Evolutionary conservation across 495 filamentous ascomycete genomes (phyloP).

Genomic region (Chaetomium tenue): DNA sequence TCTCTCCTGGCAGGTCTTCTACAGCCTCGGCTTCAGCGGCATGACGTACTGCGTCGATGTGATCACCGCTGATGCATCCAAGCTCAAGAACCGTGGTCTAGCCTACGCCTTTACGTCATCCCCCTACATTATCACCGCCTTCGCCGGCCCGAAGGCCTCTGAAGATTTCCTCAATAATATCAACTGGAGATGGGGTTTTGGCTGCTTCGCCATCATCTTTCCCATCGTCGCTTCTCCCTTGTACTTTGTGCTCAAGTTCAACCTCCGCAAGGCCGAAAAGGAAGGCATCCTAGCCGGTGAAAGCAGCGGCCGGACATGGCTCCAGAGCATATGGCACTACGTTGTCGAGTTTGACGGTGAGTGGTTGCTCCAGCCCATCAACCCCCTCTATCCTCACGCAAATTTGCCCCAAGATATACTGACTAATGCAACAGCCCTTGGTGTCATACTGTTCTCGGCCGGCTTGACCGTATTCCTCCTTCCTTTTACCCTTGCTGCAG

Average conservation of each 20-base stretch:
- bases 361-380: not conserved
- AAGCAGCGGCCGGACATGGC: conserved; percentile 44
- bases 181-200: conserved; percentile 60
- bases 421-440: conserved; percentile 32
- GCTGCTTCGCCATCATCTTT: conserved; percentile 54
- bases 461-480: conserved; percentile 62
- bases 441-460: conserved; percentile 52
- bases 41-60: conserved; percentile 54
- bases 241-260: conserved; percentile 45
- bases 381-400: not conserved
- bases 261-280: conserved; percentile 52
- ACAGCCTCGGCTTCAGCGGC: conserved; percentile 41
- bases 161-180: conserved; percentile 39
- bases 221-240: conserved; percentile 52
- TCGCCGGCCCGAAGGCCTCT: conserved; percentile 44
- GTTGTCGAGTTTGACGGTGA: conserved; percentile 55
- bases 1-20: conserved; percentile 38
- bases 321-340: conserved; percentile 51
- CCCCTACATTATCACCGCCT: conserved; percentile 57
- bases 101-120: conserved; percentile 55
- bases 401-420: not conserved
- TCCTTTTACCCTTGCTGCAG: conserved; percentile 54
- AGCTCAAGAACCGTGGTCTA: conserved; percentile 56
- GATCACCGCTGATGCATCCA: conserved; percentile 60
- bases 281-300: conserved; percentile 29